Evolutionary conservation across 2,329 filamentous ascomycete species (phyloP).

Genomic region (Cordyceps cateniannulata): DNA sequence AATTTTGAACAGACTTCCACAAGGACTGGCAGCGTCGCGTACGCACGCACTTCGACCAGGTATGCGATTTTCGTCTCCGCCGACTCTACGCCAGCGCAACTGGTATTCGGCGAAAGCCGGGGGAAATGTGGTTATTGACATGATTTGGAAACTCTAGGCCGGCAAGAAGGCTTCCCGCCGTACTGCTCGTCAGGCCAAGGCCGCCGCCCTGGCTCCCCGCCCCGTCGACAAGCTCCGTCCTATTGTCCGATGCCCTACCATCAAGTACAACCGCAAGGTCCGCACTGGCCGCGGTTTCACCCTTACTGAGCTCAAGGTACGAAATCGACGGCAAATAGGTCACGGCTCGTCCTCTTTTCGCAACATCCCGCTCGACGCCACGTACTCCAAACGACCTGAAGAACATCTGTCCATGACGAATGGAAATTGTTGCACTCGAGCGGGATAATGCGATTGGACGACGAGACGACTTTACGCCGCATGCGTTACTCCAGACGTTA

Average conservation of each 20-base stretch:
- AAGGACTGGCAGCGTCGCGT: constrained; percentile 99
- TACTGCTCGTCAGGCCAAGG: constrained; percentile 88
- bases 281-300: constrained; percentile 97
- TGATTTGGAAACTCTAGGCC: constrained; percentile 51
- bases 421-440: neutral
- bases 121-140: constrained; percentile 28
- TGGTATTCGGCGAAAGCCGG: constrained; percentile 13
- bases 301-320: constrained; percentile 95
- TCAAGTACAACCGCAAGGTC: constrained; percentile 99
- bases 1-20: constrained; percentile 68
- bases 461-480: neutral
- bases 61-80: constrained; percentile 41
- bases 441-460: neutral
- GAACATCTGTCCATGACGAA: neutral
- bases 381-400: neutral
- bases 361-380: neutral
- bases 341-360: neutral
- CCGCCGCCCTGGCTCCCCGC: constrained; percentile 88
- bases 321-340: constrained; percentile 16
- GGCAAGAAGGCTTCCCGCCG: constrained; percentile 93
- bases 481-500: too few relatives aligned
- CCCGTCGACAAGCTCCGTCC: constrained; percentile 96
- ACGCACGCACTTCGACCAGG: constrained; percentile 99
- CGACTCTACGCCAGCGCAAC: neutral
- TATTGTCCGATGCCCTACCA: constrained; percentile 91